Base-by-base conservation (phyloP, 208 protist genomes). In the Wallacemonas rigidus region DNA sequence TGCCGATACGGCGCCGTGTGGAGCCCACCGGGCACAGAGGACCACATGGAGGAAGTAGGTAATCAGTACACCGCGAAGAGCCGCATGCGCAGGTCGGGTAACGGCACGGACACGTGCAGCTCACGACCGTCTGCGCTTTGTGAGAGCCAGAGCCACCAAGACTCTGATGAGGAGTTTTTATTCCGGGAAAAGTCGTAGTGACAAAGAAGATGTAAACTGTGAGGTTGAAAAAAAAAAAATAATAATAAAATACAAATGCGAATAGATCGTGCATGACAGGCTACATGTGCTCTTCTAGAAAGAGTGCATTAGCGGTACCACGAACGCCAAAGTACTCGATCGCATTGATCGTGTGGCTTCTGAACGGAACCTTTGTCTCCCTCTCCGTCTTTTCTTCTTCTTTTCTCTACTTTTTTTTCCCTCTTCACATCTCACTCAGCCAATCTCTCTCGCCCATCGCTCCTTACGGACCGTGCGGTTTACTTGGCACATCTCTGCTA, bases 1-100 rank as follows among this genome's bases (percentile, higher is more conserved):
- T 75, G 69, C 12, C 50, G 61, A 47, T 75, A 72, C 71, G 78
- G 78, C 58, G 78, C 75, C 57, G 78, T 79, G 63, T 83, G 78
- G 78, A 71, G 69, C 44, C 78, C 78, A 35, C 78, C 78, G 17
- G 78, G 78, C 7, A 75, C 72, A 36, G 67, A 64, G 39, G 78
- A 72, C 43, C 78, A 83, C 71, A 71, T 83, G 39, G 69, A 77
- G 40, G 78, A 74, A 9, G 47, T 79, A 7, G 73, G 71, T 51
- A 72, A 83, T 62, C 78, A 83, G 61, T 75, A 69, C 11, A 67
- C 71, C 35, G 56, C 74, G 3, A 77, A 83, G 62, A 69, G 14
- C 26, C 39, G 26, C 15, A 8, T 39, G 40, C 40, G 47, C 6
- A 17, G 4, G 15, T 65, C 60, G 3, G 60, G n/a, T 12, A 53